Conservation (phyloP, 257 asterid species). For the Scutellaria galericulata region DNA sequence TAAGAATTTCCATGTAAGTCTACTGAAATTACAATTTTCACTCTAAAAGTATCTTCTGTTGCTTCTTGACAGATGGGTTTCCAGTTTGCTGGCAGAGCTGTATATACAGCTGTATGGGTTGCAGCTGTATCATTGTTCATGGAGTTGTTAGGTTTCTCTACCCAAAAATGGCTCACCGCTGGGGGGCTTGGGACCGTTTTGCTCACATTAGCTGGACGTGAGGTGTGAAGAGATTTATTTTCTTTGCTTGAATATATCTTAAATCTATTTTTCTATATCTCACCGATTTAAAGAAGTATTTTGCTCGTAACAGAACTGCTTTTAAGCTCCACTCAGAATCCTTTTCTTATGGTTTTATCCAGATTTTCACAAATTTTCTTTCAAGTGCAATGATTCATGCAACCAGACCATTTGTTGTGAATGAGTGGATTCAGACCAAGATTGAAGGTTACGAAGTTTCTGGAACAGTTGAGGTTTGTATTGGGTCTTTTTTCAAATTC, state of each 20-base stretch:
- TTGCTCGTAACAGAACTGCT: slow-evolving; percentile 20
- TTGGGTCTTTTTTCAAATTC: slow-evolving; percentile 20
- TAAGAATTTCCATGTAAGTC: slow-evolving; percentile 12
- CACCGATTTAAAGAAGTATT: slow-evolving; percentile 3
- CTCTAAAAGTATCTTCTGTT: slow-evolving; percentile 28
- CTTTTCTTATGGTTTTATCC: slow-evolving; percentile 36
- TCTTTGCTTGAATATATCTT: slow-evolving; percentile 24
- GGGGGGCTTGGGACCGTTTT: slow-evolving; percentile 99
- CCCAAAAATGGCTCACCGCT: slow-evolving; percentile 97
- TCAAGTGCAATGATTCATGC: slow-evolving; percentile 98
- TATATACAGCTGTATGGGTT: slow-evolving; percentile 94
- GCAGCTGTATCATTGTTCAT: slow-evolving; percentile 94
- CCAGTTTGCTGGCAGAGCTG: slow-evolving; percentile 93
- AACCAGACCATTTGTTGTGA: slow-evolving; percentile 85
- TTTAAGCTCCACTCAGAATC: slow-evolving; percentile 21
- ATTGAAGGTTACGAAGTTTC: slow-evolving; percentile 97
- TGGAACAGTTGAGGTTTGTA: slow-evolving; percentile 95
- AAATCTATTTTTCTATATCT: slow-evolving; percentile 16
- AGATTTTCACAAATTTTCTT: slow-evolving; percentile 97
- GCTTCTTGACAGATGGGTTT: slow-evolving; percentile 83
- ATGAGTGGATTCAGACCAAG: slow-evolving; percentile 97
- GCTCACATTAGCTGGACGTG: slow-evolving; percentile 99
- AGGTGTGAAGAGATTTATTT: slow-evolving; percentile 53
- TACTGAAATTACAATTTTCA: slow-evolving; percentile 20
- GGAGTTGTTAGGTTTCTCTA: slow-evolving; percentile 98